Conservation (phyloP, 164 flowering plant species). For the Euptelea pleiosperma region DNA sequence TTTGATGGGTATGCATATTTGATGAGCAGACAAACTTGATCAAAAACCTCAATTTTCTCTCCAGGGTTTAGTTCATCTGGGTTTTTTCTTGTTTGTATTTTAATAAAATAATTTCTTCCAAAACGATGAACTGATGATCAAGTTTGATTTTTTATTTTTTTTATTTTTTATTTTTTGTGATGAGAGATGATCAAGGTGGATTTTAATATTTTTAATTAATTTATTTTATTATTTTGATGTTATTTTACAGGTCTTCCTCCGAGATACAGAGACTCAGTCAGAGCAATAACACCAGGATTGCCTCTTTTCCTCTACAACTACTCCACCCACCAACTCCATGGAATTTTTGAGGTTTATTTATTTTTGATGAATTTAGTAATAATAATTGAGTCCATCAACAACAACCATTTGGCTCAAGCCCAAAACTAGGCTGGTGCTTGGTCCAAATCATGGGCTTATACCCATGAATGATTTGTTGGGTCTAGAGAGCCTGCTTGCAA, state of each 20-base stretch:
- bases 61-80: not conserved
- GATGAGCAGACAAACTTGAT: too few species aligned
- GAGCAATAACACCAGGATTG: constrained; percentile 28
- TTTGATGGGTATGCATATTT: not conserved
- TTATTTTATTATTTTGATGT: not conserved
- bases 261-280: constrained; percentile 26
- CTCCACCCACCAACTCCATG: constrained; percentile 29
- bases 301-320: constrained; percentile 32
- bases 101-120: too few species aligned
- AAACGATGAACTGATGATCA: too few species aligned
- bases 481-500: too few species aligned
- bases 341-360: constrained; percentile 21
- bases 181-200: too few species aligned
- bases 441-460: too few species aligned
- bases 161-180: not conserved
- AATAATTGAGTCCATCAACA: too few species aligned
- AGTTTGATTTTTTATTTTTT: not conserved
- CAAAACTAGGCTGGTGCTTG: too few species aligned
- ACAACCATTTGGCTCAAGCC: too few species aligned
- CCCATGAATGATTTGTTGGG: too few species aligned
- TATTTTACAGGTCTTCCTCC: constrained; percentile 23
- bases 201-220: not conserved
- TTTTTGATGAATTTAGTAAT: not conserved
- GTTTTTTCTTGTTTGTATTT: too few species aligned
- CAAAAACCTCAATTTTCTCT: not conserved